These are phyloP conservation scores for Entrophospora sp. DNA, from an alignment of 192 early-diverging fungal genomes.

Conservation along the genomic window DNA sequence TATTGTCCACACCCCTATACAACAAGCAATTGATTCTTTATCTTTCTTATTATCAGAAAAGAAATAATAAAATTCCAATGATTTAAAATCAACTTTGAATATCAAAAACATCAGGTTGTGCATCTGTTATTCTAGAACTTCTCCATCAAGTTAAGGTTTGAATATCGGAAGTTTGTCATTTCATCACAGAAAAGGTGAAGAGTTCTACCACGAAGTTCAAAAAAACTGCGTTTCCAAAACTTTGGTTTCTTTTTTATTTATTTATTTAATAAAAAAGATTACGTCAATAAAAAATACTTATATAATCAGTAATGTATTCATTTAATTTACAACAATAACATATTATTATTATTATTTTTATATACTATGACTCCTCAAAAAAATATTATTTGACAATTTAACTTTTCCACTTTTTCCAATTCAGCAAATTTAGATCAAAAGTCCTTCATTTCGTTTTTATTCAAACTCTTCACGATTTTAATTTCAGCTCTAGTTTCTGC, in stretches of 20 bases:
- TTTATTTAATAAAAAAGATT: background rate
- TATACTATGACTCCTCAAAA: conserved; percentile 27
- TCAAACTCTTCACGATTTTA: conserved; percentile 32
- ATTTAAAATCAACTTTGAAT: conserved; percentile 36
- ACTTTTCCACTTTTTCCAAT: conserved; percentile 30
- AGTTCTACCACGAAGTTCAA: conserved; percentile 41
- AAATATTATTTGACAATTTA: conserved; percentile 22
- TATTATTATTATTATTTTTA: background rate
- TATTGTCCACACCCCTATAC: no score
- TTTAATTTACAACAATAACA: background rate
- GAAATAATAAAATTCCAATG: conserved; percentile 38
- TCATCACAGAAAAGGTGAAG: conserved; percentile 43
- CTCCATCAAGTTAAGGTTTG: conserved; percentile 30
- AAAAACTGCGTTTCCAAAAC: conserved; percentile 54
- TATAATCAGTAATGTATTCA: conserved; percentile 37
- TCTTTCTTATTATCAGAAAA: conserved; percentile 36
- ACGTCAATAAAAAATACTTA: conserved; percentile 12
- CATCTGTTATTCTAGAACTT: conserved; percentile 34
- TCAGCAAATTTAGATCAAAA: conserved; percentile 20
- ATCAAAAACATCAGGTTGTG: conserved; percentile 40
- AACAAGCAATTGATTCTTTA: conserved; percentile 32
- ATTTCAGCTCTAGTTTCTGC: conserved; percentile 41
- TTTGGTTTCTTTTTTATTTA: conserved; percentile 1
- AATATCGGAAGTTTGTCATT: conserved; percentile 30
- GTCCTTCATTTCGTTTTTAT: conserved; percentile 25